Evolutionary conservation across 805 yeast genomes (phyloP).

Genomic region (Yarrowia sp.): DNA sequence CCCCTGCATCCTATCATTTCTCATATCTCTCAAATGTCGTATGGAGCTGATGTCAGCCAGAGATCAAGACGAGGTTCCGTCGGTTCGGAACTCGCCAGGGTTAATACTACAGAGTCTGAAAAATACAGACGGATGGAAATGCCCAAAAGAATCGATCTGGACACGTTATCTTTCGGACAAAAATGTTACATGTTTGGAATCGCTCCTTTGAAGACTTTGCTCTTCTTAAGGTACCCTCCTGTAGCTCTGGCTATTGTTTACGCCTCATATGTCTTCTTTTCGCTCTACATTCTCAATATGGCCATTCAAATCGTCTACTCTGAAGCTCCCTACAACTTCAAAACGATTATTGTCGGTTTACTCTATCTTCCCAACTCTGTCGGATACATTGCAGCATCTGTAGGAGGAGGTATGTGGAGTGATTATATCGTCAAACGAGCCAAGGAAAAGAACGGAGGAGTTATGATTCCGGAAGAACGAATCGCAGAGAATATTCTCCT

Average conservation of each 20-base stretch:
- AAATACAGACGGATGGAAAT: conserved; percentile 19
- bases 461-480: conserved; percentile 71
- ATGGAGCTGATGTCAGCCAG: conserved; percentile 24
- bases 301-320: conserved; percentile 64
- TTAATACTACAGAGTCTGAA: conserved; percentile 13
- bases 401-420: conserved; percentile 80
- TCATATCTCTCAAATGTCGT: conserved; percentile 25
- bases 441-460: conserved; percentile 57
- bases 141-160: conserved; percentile 9
- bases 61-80: not conserved
- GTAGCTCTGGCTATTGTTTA: conserved; percentile 63
- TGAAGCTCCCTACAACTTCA: conserved; percentile 66
- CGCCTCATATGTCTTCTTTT: conserved; percentile 70
- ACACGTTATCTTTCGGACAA: conserved; percentile 23
- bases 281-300: conserved; percentile 71
- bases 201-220: conserved; percentile 59
- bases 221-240: conserved; percentile 68
- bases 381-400: conserved; percentile 68
- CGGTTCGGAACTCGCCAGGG: not conserved
- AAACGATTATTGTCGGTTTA: conserved; percentile 63
- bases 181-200: conserved; percentile 41
- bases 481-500: conserved; percentile 68
- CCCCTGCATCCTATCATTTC: conserved; percentile 18
- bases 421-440: conserved; percentile 59
- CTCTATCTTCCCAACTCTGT: conserved; percentile 82